phyloP scores from a whole-genome alignment of 73 alveolate genomes.

The Paramecium tetraurelia region DNA sequence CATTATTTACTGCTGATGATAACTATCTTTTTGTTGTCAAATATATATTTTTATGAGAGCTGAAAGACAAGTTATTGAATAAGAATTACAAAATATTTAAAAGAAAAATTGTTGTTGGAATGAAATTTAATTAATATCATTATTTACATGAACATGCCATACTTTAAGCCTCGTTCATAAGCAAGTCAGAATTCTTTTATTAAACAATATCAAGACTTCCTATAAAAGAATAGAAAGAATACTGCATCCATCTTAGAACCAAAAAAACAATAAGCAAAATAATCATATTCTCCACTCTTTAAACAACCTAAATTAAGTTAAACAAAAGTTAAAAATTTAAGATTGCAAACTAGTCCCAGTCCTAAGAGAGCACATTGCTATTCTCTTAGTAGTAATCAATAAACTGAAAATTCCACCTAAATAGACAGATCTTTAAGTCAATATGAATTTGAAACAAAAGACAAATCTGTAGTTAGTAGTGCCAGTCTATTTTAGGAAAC shows the following conservation, averaged over 20 bases:
- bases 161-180: neutral
- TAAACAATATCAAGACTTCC: neutral
- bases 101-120: neutral
- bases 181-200: neutral
- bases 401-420: neutral
- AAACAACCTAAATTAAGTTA: neutral
- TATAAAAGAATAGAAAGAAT: neutral
- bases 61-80: conserved; percentile 22
- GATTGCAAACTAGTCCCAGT: conserved; percentile 1
- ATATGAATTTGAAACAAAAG: neutral
- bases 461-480: neutral
- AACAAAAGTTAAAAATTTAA: neutral
- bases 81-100: conserved; percentile 27
- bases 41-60: conserved; percentile 42
- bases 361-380: neutral
- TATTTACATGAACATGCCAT: neutral
- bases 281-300: neutral
- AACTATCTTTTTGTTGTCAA: neutral
- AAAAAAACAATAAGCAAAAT: neutral
- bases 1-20: conserved; percentile 39
- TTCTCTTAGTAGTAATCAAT: neutral
- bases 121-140: neutral
- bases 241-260: neutral
- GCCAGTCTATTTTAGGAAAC: conserved; percentile 7
- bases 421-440: neutral